phyloP scores from a whole-genome alignment of 768 basidiomycete species.

The Rhizopogon vinicolor region DNA sequence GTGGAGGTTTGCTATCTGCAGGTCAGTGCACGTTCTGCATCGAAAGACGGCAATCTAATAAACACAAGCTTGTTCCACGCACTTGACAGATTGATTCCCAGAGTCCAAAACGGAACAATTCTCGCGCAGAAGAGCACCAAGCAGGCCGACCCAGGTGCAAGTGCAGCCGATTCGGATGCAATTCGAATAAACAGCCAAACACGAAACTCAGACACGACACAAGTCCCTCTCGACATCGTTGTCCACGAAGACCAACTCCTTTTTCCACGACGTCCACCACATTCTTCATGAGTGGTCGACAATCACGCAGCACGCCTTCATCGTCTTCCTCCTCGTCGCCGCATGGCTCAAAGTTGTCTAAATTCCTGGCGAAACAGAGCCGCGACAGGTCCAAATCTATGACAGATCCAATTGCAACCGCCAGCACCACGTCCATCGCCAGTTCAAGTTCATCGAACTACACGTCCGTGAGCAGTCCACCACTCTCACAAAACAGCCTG shows the following conservation, averaged over 20 bases:
- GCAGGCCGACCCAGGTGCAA: not conserved
- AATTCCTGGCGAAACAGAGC: slow-evolving; percentile 60
- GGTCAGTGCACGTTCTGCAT: not conserved
- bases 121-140: not conserved
- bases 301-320: slow-evolving; percentile 37
- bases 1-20: not conserved
- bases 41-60: too few relatives aligned
- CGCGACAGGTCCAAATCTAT: slow-evolving; percentile 60
- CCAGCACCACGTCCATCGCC: slow-evolving; percentile 31
- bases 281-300: slow-evolving; percentile 40
- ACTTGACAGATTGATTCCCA: not conserved
- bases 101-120: not conserved
- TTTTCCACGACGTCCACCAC: slow-evolving; percentile 1
- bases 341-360: slow-evolving; percentile 54
- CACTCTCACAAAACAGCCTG: slow-evolving; percentile 20
- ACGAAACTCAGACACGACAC: slow-evolving; percentile 14
- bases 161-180: not conserved
- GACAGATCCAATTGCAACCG: slow-evolving; percentile 31
- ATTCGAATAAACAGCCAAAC: slow-evolving; percentile 12
- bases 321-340: slow-evolving; percentile 38
- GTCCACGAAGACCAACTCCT: slow-evolving; percentile 14
- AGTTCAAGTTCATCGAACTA: slow-evolving; percentile 38
- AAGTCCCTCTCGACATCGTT: slow-evolving; percentile 7
- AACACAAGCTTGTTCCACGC: not conserved
- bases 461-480: slow-evolving; percentile 26